phyloP scores from a whole-genome alignment of 2,329 filamentous ascomycete species.

The Xylaria hypoxylon region DNA sequence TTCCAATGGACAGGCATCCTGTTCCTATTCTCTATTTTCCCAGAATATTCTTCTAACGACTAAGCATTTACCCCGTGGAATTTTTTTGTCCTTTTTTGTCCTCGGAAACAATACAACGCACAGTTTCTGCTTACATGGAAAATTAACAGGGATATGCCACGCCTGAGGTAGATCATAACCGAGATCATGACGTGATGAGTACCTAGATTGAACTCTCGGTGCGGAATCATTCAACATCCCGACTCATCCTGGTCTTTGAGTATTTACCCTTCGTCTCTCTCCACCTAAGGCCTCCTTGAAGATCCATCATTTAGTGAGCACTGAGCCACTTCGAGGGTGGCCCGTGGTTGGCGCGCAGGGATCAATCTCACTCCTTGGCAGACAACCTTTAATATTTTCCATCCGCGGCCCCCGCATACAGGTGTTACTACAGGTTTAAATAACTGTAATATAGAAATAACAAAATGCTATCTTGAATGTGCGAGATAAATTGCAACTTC shows the following conservation, averaged over 20 bases:
- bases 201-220: not conserved
- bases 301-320: not conserved
- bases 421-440: too few species aligned
- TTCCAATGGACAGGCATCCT: too few species aligned
- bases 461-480: not conserved
- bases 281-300: not conserved
- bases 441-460: not conserved
- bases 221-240: not conserved
- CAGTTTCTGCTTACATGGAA: not conserved
- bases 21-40: too few species aligned
- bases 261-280: not conserved
- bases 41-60: too few species aligned
- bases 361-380: constrained; percentile 1
- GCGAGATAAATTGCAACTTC: not conserved
- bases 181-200: not conserved
- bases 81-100: too few species aligned
- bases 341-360: not conserved
- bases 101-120: not conserved
- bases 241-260: not conserved
- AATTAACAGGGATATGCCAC: not conserved
- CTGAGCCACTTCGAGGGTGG: too few species aligned
- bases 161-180: not conserved
- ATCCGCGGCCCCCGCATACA: too few species aligned
- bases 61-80: too few species aligned
- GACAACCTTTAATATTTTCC: not conserved